Conservation (phyloP, 2,329 filamentous ascomycete species). For the Byssothecium circinans region DNA sequence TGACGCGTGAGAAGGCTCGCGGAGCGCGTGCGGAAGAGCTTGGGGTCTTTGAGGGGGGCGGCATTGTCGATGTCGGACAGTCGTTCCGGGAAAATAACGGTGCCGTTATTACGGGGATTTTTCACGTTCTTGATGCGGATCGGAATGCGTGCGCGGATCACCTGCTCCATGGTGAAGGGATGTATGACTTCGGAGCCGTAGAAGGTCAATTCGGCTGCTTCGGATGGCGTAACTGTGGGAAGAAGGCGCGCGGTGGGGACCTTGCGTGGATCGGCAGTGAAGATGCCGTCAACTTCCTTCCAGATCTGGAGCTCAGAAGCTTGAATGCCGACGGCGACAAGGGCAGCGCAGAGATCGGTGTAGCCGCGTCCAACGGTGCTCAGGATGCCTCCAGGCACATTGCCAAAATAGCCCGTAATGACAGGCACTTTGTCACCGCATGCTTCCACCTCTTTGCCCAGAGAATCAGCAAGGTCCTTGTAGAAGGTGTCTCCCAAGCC, state of each 20-base stretch:
- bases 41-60: constrained; percentile 60
- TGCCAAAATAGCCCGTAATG: constrained; percentile 89
- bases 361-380: constrained; percentile 93
- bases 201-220: constrained; percentile 89
- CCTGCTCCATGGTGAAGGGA: constrained; percentile 97
- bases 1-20: constrained; percentile 49
- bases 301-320: constrained; percentile 93
- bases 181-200: constrained; percentile 88
- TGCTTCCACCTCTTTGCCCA: constrained; percentile 47
- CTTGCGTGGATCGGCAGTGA: constrained; percentile 82
- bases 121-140: constrained; percentile 93
- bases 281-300: constrained; percentile 98
- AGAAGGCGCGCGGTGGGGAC: constrained; percentile 93
- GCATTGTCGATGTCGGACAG: constrained; percentile 57
- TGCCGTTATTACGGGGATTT: constrained; percentile 77
- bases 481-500: constrained; percentile 52
- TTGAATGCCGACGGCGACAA: constrained; percentile 84
- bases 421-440: constrained; percentile 52
- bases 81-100: constrained; percentile 78
- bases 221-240: constrained; percentile 83
- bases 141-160: constrained; percentile 73
- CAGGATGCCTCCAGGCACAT: constrained; percentile 85
- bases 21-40: constrained; percentile 53
- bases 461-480: constrained; percentile 43
- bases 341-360: constrained; percentile 90